phyloP scores from a whole-genome alignment of 305 asterid species.

The Fraxinus nigra region DNA sequence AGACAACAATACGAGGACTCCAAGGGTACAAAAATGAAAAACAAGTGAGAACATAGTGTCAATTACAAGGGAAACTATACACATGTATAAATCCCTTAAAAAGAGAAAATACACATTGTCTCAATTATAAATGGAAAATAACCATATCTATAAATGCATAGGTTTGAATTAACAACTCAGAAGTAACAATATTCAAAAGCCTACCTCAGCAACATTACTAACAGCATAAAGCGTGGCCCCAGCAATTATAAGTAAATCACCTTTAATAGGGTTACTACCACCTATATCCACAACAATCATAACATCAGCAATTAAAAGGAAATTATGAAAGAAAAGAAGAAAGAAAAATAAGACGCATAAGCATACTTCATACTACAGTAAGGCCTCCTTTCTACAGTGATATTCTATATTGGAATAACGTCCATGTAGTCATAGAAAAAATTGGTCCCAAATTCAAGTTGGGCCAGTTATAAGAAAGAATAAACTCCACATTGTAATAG shows the following conservation, averaged over 20 bases:
- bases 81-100: not conserved
- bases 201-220: constrained; percentile 86
- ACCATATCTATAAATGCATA: not conserved
- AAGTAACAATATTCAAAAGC: constrained; percentile 9
- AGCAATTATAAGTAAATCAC: constrained; percentile 76
- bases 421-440: not conserved
- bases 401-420: not conserved
- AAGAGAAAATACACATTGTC: not conserved
- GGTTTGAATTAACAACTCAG: not conserved
- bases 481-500: not conserved
- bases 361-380: not conserved
- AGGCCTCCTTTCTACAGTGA: not conserved
- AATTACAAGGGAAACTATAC: not conserved
- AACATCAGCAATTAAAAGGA: constrained; percentile 16
- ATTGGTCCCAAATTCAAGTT: not conserved
- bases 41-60: not conserved
- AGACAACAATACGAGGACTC: not conserved
- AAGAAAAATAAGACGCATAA: constrained; percentile 5
- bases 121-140: not conserved
- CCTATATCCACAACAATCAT: constrained; percentile 39
- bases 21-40: not conserved
- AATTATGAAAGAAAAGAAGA: not conserved
- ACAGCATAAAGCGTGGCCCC: constrained; percentile 89
- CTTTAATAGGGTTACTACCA: constrained; percentile 83
- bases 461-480: not conserved